These are phyloP conservation scores for Penicillium arizonense DNA, from an alignment of 495 filamentous ascomycete species.

Conservation along the genomic window DNA sequence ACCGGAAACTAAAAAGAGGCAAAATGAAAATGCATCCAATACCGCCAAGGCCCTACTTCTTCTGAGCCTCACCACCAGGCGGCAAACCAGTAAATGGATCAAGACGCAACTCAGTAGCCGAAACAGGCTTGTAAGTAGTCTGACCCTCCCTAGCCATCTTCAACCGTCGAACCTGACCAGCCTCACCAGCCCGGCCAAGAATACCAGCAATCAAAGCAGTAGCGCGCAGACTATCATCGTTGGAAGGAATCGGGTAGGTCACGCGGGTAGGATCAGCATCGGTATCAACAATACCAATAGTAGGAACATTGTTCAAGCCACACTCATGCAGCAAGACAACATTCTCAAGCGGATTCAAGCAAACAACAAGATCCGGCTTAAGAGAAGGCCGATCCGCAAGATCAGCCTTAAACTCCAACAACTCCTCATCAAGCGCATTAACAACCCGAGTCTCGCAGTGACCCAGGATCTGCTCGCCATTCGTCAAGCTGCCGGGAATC, in stretches of 20 bases:
- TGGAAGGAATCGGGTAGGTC: conserved; percentile 94
- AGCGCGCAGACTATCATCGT: conserved; percentile 90
- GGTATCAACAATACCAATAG: conserved; percentile 92
- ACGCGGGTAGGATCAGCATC: conserved; percentile 90
- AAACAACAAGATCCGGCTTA: conserved; percentile 88
- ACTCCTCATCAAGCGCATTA: conserved; percentile 63
- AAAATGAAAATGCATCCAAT: conserved; percentile 12
- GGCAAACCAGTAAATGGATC: conserved; percentile 27
- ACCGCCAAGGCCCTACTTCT: conserved; percentile 3
- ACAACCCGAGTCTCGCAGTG: conserved; percentile 65
- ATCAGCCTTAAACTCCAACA: conserved; percentile 63
- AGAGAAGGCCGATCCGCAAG: conserved; percentile 60
- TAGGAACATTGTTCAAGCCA: conserved; percentile 81
- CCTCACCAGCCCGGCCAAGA: conserved; percentile 79
- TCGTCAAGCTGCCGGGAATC: conserved; percentile 91
- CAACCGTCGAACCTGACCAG: conserved; percentile 65
- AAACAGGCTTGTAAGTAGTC: conserved; percentile 55
- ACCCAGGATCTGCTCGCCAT: conserved; percentile 81
- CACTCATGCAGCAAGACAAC: conserved; percentile 88
- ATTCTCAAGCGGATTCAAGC: conserved; percentile 90
- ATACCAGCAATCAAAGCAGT: conserved; percentile 80
- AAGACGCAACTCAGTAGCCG: conserved; percentile 20
- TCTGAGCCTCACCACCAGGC: conserved; percentile 20
- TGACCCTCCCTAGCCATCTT: conserved; percentile 58
- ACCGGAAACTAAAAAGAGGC: conserved; percentile 9